phyloP scores from a whole-genome alignment of 1,284 basidiomycete species.

The Ceratobasidium sp. region DNA sequence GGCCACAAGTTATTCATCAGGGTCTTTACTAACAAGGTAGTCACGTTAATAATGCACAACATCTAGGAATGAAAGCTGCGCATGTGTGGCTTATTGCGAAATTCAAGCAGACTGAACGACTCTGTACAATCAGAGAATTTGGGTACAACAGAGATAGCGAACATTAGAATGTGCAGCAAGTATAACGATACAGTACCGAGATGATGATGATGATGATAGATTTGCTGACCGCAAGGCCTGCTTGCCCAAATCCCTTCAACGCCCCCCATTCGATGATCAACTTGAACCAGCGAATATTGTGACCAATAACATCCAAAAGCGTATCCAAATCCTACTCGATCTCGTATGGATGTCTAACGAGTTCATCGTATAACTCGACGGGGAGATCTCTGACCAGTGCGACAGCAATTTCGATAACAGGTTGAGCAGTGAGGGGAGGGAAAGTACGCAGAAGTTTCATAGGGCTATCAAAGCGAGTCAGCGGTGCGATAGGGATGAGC shows the following conservation, averaged over 20 bases:
- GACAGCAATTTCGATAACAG: constrained; percentile 90
- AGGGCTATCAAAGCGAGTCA: constrained; percentile 63
- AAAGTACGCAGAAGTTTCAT: constrained; percentile 96
- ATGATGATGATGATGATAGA: too few species aligned
- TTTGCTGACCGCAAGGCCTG: neutral
- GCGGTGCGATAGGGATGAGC: neutral
- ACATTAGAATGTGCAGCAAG: too few species aligned
- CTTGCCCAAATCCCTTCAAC: neutral
- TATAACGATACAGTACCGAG: too few species aligned
- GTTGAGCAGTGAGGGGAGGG: constrained; percentile 85
- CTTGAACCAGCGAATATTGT: neutral
- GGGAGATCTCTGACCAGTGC: constrained; percentile 92
- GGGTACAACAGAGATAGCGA: too few species aligned
- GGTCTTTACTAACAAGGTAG: too few species aligned
- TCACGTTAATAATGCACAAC: too few species aligned
- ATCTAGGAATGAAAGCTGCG: too few species aligned
- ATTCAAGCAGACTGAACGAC: too few species aligned
- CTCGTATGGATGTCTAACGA: constrained; percentile 88
- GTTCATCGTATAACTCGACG: constrained; percentile 85
- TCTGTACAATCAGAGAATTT: too few species aligned
- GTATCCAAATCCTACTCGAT: constrained; percentile 48
- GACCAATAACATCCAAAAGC: neutral
- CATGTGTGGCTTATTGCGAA: too few species aligned
- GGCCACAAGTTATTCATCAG: too few species aligned
- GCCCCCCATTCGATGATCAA: neutral